Base-by-base conservation (phyloP, 176 grass and related monocot genomes). In the Raddia distichophylla region DNA sequence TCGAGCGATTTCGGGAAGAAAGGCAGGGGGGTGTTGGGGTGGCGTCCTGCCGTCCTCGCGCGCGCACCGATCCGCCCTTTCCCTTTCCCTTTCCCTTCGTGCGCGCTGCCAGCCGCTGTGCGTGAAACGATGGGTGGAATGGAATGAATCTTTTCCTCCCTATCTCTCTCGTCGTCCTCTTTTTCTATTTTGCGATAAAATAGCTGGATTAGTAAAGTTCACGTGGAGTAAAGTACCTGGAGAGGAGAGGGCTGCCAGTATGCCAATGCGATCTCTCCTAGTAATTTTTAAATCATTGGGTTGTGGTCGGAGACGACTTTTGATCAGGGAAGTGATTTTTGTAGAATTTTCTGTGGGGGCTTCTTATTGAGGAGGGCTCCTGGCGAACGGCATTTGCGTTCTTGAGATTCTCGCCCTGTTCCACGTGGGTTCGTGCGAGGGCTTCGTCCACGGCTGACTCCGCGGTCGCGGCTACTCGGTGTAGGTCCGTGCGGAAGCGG, bases 231-330 rank as follows among this genome's bases (percentile, higher is more conserved):
- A 54, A 18, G 54, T 51, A 3, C 4, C 19, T 49, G 13, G 20
- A 48, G 7, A 43, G 42, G n/a, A 4, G 10, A 40, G 37, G 3
- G 1, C 27, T 27, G 27, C 27, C 27, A 27, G 27, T 27, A 27
- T 27, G 27, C 27, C 27, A 27, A 27, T 35, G 20, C 6, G 19
- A 51, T 14, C 50, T 17, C 16, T 8, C 17, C 75, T 35, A 5
- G 16, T 20, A 16, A 0, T 17, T 46, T 78, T 14, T 55, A 12
- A 59, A 83, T 22, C 0, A 48, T 33, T 56, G 40, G 43, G 76
- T 76, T 60, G 81, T 81, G 52, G 64, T 77, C 10, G 17, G 82
- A 10, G 82, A 71, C 71, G 77, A 81, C 87, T 84, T 84, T 60
- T 33, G 15, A 77, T 52, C 60, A 22, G 4, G 7, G 7, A 45